phyloP scores from a whole-genome alignment of 2,329 filamentous ascomycete genomes.

The Hypoxylon sp. region DNA sequence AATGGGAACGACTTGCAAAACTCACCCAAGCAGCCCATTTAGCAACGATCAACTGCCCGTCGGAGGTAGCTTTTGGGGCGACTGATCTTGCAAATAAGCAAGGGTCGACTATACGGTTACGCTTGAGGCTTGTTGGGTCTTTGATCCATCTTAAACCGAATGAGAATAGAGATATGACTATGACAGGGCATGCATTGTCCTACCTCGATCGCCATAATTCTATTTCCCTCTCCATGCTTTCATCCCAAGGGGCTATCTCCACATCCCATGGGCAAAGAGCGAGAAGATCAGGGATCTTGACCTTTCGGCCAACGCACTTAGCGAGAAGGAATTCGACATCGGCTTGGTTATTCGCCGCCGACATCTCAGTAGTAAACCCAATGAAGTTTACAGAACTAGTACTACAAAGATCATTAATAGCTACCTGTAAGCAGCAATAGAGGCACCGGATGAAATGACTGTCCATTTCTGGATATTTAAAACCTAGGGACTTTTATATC shows the following conservation, averaged over 20 bases:
- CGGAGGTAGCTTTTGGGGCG: constrained; percentile 9
- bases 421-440: too few relatives aligned
- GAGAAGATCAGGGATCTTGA: neutral
- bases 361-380: neutral
- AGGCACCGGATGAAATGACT: too few relatives aligned
- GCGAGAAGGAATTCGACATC: neutral
- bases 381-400: neutral
- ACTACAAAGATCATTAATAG: too few relatives aligned
- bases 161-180: neutral
- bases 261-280: constrained; percentile 19
- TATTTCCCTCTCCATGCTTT: constrained; percentile 12
- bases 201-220: constrained; percentile 28
- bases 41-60: constrained; percentile 5
- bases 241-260: constrained; percentile 3
- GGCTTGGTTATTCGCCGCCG: neutral
- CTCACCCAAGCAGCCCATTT: constrained; percentile 26
- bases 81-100: constrained; percentile 20
- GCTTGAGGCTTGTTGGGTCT: constrained; percentile 19
- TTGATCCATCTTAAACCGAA: constrained; percentile 19
- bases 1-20: neutral
- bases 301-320: neutral
- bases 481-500: too few relatives aligned
- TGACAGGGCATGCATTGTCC: neutral
- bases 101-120: constrained; percentile 22
- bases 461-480: too few relatives aligned